Base-by-base conservation (phyloP, 2,329 filamentous ascomycete genomes). In the Septoria petroselini region DNA sequence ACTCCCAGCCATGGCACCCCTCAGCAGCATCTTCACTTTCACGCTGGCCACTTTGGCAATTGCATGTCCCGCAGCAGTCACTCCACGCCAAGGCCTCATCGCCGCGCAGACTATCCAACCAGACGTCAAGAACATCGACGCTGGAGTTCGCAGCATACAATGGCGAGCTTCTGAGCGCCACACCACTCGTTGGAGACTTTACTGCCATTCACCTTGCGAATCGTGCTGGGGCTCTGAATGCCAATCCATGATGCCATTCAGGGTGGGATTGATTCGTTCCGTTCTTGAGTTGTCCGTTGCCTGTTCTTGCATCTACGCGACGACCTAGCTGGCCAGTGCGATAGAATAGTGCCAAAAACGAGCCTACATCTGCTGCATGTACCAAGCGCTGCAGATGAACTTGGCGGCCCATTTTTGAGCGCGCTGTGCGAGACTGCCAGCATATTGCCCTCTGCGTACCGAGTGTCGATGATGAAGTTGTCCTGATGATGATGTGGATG, bases 191-290 rank as follows among this genome's bases (percentile, higher is more conserved):
- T 8, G 49, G 50, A 21, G 58, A 58, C 23, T 58, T 62, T 27
- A 47, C 52, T 7, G 57, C 57, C 11, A 58, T 59, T 33, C 54
- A 55, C 33, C 41, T 59, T 31, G 52, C 58, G 14, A 61, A 62
- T 38, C 52, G 58, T n/a, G 58, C 58, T 45, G 58, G 59, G 37
- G 39, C 48, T 25, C 40, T 39, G 9, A 56, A 62, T 19, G 59
- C 60, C 15, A 57, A 57, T 51, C 7, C 42, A 51, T 34, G 39
- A 54, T 33, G 43, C 47, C 15, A 54, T 57, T 11, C 51, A 52
- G 51, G 41, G 34, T 35, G 47, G 47, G 3, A 57, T 54, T 18
- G 48, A 50, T 41, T 40, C 33, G 15, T 56, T 48, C 42, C 42
- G 42, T 30, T n/a, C 53, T 11, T 51, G 41, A 12, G 15, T 15